These are phyloP conservation scores for Lactarius sp. DNA, from an alignment of 768 basidiomycete genomes.

Conservation along the genomic window DNA sequence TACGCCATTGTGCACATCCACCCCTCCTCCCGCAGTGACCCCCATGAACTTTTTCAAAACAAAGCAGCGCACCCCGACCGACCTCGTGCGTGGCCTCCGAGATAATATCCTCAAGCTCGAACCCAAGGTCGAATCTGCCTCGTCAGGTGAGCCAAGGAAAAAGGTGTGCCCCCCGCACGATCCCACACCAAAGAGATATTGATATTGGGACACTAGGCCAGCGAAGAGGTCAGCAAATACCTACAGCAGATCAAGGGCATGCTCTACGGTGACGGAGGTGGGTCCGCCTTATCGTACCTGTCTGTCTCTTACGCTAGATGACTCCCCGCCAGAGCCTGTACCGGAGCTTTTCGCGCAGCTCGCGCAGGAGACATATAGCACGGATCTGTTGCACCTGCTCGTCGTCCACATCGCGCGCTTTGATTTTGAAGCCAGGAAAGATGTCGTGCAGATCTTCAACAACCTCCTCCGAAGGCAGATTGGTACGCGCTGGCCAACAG, in stretches of 20 bases:
- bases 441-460: conserved; percentile 84
- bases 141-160: conserved; percentile 72
- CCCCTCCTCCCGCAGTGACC: background rate
- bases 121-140: conserved; percentile 65
- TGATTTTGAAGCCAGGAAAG: conserved; percentile 91
- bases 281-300: conserved; percentile 26
- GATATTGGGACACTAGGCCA: conserved; percentile 48
- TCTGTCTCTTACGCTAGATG: conserved; percentile 6
- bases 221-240: conserved; percentile 85
- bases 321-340: conserved; percentile 53
- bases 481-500: conserved; percentile 91
- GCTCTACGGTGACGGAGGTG: conserved; percentile 85
- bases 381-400: conserved; percentile 77
- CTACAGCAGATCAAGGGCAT: conserved; percentile 86
- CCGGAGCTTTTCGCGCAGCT: conserved; percentile 92
- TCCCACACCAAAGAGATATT: background rate
- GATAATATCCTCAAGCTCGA: conserved; percentile 80
- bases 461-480: conserved; percentile 88
- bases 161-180: conserved; percentile 50
- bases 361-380: conserved; percentile 92
- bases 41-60: conserved; percentile 97
- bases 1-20: background rate
- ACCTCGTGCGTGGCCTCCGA: conserved; percentile 75
- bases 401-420: conserved; percentile 79
- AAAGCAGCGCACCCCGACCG: conserved; percentile 81